These are phyloP conservation scores for Cairneyella variabilis DNA, from an alignment of 495 filamentous ascomycete genomes.

Conservation along the genomic window DNA sequence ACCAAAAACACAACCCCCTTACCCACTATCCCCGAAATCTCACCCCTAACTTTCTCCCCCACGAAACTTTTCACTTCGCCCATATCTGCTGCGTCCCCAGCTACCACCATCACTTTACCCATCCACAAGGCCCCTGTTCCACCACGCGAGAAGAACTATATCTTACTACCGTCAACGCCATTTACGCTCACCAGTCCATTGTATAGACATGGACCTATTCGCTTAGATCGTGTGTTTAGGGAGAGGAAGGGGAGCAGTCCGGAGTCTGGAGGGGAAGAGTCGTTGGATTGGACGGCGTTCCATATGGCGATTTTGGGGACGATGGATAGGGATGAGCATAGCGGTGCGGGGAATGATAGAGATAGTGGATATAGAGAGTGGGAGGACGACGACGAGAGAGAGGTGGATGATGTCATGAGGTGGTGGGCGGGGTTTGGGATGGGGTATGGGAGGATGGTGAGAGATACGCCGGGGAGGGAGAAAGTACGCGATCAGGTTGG, in stretches of 20 bases:
- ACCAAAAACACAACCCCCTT: too few relatives aligned
- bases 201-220: conserved; percentile 46
- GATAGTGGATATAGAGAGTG: not conserved
- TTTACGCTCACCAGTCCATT: conserved; percentile 37
- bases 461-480: not conserved
- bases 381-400: conserved; percentile 37
- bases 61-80: not conserved
- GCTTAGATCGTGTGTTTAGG: conserved; percentile 26
- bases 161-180: conserved; percentile 35
- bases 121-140: too few relatives aligned
- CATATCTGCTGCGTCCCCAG: not conserved
- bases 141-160: conserved; percentile 10
- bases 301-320: conserved; percentile 52
- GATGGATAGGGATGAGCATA: conserved; percentile 18
- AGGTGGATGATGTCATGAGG: conserved; percentile 34
- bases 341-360: not conserved
- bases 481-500: not conserved
- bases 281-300: conserved; percentile 53
- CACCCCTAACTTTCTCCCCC: conserved; percentile 15
- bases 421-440: conserved; percentile 46
- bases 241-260: not conserved
- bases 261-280: conserved; percentile 5
- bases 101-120: not conserved
- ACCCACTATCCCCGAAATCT: too few relatives aligned
- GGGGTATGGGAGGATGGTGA: conserved; percentile 31